Evolutionary conservation across 1,139 yeast species (phyloP), one percentile per base, ranked within the genome.

Genomic region (Yamadazyma songkhlaensis): DNA sequence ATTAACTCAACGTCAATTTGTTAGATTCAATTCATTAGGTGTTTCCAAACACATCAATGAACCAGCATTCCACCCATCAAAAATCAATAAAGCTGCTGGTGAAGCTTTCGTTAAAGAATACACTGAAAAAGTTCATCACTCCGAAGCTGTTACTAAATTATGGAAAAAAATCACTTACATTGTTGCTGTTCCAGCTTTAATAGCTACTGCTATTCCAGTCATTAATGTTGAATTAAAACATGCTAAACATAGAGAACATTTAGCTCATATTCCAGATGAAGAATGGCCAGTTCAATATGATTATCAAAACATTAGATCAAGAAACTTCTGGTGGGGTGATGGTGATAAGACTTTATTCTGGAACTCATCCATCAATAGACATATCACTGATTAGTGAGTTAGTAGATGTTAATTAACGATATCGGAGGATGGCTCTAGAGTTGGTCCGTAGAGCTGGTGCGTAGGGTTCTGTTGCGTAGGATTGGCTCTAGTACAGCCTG

Each of bases 341-440:
- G 97, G 98, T 61, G 96, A 89, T 76, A 82, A 87, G 78, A 88
- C 97, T 48, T 72, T 85, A 62, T 92, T 92, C 84, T 92, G 98
- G 98, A 89, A 88, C 74, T 74, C 85, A 41, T 85, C 80, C 57
- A 78, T 87, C 62, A 92, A 92, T 84, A 85, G 95, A 77, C 85
- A 86, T 74, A 69, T 84, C 54, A 43, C 11, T 11, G 14, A 15
- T 23, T 14, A 13, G 15, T 32, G 35, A 29, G 25, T 25, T 17
- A 32, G 35, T 32, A 32, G 35, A 32, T 31, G 33, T 32, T 32
- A 32, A 32, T 32, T 24, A 25, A 32, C 35, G 35, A 31, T 31
- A 17, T 17, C 20, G 20, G 20, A 17, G n/a, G n/a, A n/a, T n/a
- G n/a, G n/a, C n/a, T n/a, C n/a, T n/a, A n/a, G n/a, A n/a, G n/a